A percentile compares a stretch with the other conserved stretches of the same genome.
These are phyloP conservation scores for Fusarium sp. DNA, from an alignment of 2,329 filamentous ascomycete species.

Conservation along the genomic window DNA sequence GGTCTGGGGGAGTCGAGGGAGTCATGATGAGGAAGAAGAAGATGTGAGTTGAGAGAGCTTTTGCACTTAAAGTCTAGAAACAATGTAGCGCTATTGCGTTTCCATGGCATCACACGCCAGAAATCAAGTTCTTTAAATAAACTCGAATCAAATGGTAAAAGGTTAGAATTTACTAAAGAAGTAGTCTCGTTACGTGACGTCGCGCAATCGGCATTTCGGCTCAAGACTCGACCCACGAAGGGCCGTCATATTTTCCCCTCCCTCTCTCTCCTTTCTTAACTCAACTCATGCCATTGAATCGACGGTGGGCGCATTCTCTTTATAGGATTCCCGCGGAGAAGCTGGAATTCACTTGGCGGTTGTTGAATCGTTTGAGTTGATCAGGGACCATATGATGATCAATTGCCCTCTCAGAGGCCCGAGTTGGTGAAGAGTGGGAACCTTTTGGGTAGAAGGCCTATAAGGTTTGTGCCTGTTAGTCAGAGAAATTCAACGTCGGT, in stretches of 20 bases:
- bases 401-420: background rate
- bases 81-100: background rate
- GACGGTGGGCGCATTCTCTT: background rate
- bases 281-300: conserved; percentile 1
- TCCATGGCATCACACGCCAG: background rate
- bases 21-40: conserved; percentile 6
- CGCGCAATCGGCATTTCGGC: conserved; percentile 24
- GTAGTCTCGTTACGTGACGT: conserved; percentile 10
- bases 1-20: background rate
- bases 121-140: background rate
- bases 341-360: conserved; percentile 1
- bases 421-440: background rate
- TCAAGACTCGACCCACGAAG: conserved; percentile 16
- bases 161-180: background rate
- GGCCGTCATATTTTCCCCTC: conserved; percentile 1
- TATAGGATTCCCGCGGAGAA: conserved; percentile 22
- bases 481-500: conserved; percentile 17
- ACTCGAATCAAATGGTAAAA: background rate
- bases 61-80: background rate
- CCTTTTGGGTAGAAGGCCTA: background rate
- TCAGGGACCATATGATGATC: conserved; percentile 12
- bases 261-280: background rate
- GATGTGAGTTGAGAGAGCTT: background rate
- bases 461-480: conserved; percentile 15
- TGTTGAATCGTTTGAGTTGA: conserved; percentile 3